Conservation (phyloP, 495 filamentous ascomycete genomes). For the Xylaria venustula region DNA sequence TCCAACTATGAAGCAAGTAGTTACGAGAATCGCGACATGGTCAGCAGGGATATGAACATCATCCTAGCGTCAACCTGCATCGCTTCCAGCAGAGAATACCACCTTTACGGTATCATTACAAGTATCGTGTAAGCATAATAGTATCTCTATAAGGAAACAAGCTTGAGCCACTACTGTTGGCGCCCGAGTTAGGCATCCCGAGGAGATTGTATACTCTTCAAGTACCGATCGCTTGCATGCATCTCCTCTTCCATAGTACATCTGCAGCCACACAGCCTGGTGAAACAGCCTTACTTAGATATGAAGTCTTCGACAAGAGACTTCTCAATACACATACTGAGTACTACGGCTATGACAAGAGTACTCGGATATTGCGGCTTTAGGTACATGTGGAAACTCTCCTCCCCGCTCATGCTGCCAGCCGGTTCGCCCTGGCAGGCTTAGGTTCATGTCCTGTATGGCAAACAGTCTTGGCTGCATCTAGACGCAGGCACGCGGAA, state of each 20-base stretch:
- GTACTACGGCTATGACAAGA: background rate
- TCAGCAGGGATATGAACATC: background rate
- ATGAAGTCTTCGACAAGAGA: background rate
- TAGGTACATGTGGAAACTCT: slow-evolving; percentile 6
- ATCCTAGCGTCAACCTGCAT: slow-evolving; percentile 1
- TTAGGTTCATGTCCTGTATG: background rate
- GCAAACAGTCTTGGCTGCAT: background rate
- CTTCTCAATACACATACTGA: background rate
- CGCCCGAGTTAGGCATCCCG: background rate
- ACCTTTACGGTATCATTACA: slow-evolving; percentile 4
- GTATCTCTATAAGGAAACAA: background rate
- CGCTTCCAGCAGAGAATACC: background rate
- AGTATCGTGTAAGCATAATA: slow-evolving; percentile 1
- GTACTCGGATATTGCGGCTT: background rate
- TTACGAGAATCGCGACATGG: slow-evolving; percentile 2
- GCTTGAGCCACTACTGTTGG: background rate
- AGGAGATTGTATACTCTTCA: background rate
- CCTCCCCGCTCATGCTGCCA: background rate
- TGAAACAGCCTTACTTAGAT: background rate
- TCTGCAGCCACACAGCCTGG: background rate
- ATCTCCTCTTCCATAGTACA: background rate
- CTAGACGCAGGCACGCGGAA: background rate
- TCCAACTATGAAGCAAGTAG: background rate
- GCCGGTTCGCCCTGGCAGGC: too few species aligned
- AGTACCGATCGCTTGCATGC: background rate